Evolutionary conservation across 2,329 filamentous ascomycete species (phyloP), one percentile per base, ranked within the genome.

Genomic region (Fusarium coffeatum): DNA sequence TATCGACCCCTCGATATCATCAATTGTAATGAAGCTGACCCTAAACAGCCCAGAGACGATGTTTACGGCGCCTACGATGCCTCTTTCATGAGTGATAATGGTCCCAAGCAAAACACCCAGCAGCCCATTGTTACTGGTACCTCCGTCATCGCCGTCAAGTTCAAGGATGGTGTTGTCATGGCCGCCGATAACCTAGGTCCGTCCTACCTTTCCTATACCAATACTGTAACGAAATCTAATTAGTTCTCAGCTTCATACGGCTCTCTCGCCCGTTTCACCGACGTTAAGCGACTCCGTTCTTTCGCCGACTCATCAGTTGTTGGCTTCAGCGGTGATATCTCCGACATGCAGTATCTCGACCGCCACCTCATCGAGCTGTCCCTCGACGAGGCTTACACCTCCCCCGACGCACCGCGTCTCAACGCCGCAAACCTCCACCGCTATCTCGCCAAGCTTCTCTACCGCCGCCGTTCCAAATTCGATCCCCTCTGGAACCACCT

Each of bases 321-420:
- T 78, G 96, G 96, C 76, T 97, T 98, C 83, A 93, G 94, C 80
- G 96, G 96, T 80, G 96, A 99, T 84, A 91, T 99, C 76, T 97
- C 93, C 71, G 96, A 99, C 85, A 98, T 99, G 96, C 96, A 99
- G 86, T 97, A 97, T 85, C 90, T 99, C 74, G 92, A 97, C 88
- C 91, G 96, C 75, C 89, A 97, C 77, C 91, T 99, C 74, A 91
- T 88, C 78, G 92, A 93, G 69, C 91, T 98, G 76, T 90, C 92
- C 79, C 93, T 97, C 81, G 88, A 92, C 80, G 94, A 98, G 86
- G 92, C 93, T 79, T 98, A 99, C 86, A 87, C 81, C 72, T 79
- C 80, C 43, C 76, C 80, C 66, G 75, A 78, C 65, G 68, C 74
- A 58, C 73, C 78, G 25, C 82, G 84, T 73, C 90, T 99, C 76